Evolutionary conservation across 805 yeast species (phyloP).

Genomic region (Wickerhamiella parazyma): DNA sequence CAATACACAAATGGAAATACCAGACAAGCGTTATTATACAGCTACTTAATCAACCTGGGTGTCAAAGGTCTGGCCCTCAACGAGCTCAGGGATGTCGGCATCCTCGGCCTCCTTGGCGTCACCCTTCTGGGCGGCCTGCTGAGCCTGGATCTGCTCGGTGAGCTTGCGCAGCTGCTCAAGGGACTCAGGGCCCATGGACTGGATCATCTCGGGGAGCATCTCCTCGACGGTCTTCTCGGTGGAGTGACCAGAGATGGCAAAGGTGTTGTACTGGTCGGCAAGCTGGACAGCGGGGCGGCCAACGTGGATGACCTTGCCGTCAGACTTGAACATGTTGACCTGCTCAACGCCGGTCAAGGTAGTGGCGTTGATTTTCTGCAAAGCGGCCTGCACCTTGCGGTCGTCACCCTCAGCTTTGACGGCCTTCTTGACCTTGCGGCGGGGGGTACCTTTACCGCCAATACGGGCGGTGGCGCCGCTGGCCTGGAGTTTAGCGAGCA

Average conservation of each 20-base stretch:
- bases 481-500: constrained; percentile 73
- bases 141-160: constrained; percentile 73
- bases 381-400: constrained; percentile 74
- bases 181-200: constrained; percentile 94
- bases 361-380: constrained; percentile 80
- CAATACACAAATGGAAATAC: no score
- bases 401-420: constrained; percentile 51
- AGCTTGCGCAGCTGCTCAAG: constrained; percentile 75
- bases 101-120: constrained; percentile 36
- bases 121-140: constrained; percentile 32
- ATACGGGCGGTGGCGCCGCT: constrained; percentile 47
- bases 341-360: constrained; percentile 84
- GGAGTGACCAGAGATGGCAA: constrained; percentile 88
- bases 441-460: constrained; percentile 58
- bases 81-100: constrained; percentile 52
- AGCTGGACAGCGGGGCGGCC: constrained; percentile 93
- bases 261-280: constrained; percentile 79
- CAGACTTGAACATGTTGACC: constrained; percentile 95
- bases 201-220: constrained; percentile 84
- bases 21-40: neutral
- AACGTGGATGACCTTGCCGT: constrained; percentile 92
- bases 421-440: constrained; percentile 82
- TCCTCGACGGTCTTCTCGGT: constrained; percentile 87
- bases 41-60: constrained; percentile 37
- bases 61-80: constrained; percentile 81